Base-by-base conservation (phyloP, 176 grass and related monocot species). In the Triticum aestivum region DNA sequence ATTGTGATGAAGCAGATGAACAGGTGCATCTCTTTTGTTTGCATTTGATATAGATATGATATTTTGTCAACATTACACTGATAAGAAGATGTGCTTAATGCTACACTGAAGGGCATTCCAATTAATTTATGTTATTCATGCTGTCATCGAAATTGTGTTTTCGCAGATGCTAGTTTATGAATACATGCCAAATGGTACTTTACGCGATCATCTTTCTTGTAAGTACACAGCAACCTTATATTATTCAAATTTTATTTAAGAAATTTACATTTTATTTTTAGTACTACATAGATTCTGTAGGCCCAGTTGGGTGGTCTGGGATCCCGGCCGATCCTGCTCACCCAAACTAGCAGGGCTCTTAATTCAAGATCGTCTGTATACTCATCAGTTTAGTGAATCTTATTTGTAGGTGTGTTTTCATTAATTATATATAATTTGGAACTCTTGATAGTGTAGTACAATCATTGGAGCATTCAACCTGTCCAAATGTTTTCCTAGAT, bases 161-260 rank as follows among this genome's bases (percentile, higher is more conserved):
- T 89, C 86, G 67, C 83, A 99, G 97, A 99, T 99, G 97, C 79
- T 99, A 3, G 97, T 99, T 65, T 99, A 99, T 78, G 94, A 99
- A 79, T 99, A 90, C 82, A 99, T 99, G 90, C 69, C 92, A 45
- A 99, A 99, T 75, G 97, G 97, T 38, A 99, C 97, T 84, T 69
- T 98, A 69, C 86, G 93, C 27, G 93, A 93, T 84, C 91, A 93
- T 80, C 83, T 95, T 89, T 96, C 94, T 82, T 81, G 97, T 99
- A 88, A 86, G 91, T 83, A 87, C 72, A 54, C 75, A 15, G n/a
- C 9, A 0, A 75, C 12, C 56, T 61, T 21, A 3, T 35, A 83
- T 83, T 87, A 0, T 75, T 51, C 45, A 75, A 47, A 11, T 84
- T 73, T 29, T 45, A 15, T 21, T 32, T 78, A 49, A 54, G 58